These are phyloP conservation scores for Capsella rubella DNA, from an alignment of 441 rosid genomes.

Conservation along the genomic window DNA sequence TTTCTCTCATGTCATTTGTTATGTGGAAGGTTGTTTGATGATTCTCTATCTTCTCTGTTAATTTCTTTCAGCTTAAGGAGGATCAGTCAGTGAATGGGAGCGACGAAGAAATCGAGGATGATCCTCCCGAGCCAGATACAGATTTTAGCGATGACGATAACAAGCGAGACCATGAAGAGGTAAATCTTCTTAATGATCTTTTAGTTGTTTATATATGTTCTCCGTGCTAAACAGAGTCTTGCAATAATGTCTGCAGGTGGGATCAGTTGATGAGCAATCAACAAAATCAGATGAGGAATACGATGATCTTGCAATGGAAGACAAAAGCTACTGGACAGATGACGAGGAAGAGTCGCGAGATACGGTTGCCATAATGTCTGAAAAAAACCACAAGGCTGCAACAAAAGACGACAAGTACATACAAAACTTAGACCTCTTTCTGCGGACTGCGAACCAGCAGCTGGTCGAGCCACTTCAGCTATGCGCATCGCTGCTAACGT, in stretches of 20 bases:
- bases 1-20: background rate
- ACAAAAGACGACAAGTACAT: slow-evolving; percentile 58
- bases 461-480: slow-evolving; percentile 59
- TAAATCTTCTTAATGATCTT: slow-evolving; percentile 23
- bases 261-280: slow-evolving; percentile 96
- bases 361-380: slow-evolving; percentile 41
- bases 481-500: slow-evolving; percentile 55
- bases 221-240: background rate
- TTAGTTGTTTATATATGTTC: background rate
- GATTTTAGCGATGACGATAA: slow-evolving; percentile 69
- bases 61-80: slow-evolving; percentile 70
- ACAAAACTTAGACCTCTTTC: slow-evolving; percentile 65
- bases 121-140: slow-evolving; percentile 77
- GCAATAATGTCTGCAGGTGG: slow-evolving; percentile 52
- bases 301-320: slow-evolving; percentile 93
- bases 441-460: slow-evolving; percentile 50
- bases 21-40: slow-evolving; percentile 9
- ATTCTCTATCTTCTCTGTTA: background rate
- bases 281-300: slow-evolving; percentile 96
- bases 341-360: slow-evolving; percentile 56
- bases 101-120: slow-evolving; percentile 88
- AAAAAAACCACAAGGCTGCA: slow-evolving; percentile 21
- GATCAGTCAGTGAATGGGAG: slow-evolving; percentile 91
- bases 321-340: slow-evolving; percentile 70
- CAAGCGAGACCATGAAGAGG: slow-evolving; percentile 75